Evolutionary conservation across 805 yeast genomes (phyloP).

Genomic region (Spencermartinsiella europaea): DNA sequence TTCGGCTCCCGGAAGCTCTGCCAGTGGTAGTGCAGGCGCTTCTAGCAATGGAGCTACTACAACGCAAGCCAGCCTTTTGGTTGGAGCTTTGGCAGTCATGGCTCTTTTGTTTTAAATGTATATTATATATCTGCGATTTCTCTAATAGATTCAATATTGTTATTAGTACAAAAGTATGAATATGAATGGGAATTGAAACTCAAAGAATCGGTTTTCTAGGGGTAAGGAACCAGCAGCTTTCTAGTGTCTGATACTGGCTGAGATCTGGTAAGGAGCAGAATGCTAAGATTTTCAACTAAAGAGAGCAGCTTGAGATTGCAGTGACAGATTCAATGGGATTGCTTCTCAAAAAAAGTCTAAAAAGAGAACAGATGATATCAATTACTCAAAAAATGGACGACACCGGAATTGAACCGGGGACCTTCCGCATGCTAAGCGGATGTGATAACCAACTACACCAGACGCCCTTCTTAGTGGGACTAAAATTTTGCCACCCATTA

Average conservation of each 20-base stretch:
- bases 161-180: too few relatives aligned
- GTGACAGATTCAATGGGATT: background rate
- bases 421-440: slow-evolving; percentile 36
- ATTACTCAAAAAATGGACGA: slow-evolving; percentile 33
- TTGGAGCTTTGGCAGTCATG: background rate
- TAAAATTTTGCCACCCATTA: too few relatives aligned
- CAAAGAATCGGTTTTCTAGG: too few relatives aligned
- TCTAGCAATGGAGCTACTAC: background rate
- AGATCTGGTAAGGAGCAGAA: too few relatives aligned
- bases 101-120: background rate
- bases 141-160: too few relatives aligned
- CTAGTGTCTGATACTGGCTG: background rate
- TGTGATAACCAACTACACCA: slow-evolving; percentile 35
- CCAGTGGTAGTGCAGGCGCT: background rate
- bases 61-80: background rate
- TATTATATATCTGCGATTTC: background rate
- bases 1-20: background rate
- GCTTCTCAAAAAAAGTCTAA: background rate
- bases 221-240: background rate
- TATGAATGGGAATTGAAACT: too few relatives aligned
- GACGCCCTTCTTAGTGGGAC: too few relatives aligned
- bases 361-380: too few relatives aligned
- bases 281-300: background rate
- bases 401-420: slow-evolving; percentile 36
- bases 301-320: background rate